phyloP scores from a whole-genome alignment of 345 rosid species.

The Orychophragmus violaceus region DNA sequence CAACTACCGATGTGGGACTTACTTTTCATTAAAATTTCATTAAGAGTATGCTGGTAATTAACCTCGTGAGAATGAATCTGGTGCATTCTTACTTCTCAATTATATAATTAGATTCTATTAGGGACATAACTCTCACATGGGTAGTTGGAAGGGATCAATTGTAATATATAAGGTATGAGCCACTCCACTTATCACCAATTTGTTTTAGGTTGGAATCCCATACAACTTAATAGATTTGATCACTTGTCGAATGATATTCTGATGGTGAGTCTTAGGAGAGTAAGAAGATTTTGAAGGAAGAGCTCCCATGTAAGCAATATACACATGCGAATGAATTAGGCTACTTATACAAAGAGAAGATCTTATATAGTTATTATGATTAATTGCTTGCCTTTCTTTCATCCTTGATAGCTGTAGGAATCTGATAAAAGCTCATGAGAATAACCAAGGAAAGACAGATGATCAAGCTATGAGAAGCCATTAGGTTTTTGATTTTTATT shows the following conservation, averaged over 20 bases:
- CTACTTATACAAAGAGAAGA: neutral
- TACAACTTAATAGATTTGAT: too few species aligned
- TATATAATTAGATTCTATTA: too few species aligned
- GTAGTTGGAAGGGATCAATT: too few species aligned
- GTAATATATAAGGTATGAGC: too few species aligned
- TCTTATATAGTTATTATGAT: neutral
- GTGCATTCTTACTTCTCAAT: too few species aligned
- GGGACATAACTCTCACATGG: too few species aligned
- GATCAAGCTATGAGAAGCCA: slow-evolving; percentile 14
- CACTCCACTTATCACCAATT: too few species aligned
- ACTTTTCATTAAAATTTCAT: too few species aligned
- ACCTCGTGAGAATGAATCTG: too few species aligned
- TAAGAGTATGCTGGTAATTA: too few species aligned
- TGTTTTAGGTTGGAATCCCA: too few species aligned
- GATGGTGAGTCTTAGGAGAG: slow-evolving; percentile 29
- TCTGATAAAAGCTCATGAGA: slow-evolving; percentile 5
- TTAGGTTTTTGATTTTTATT: neutral
- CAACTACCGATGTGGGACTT: too few species aligned
- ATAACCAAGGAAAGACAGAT: neutral
- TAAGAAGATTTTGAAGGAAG: slow-evolving; percentile 14
- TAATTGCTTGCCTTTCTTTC: slow-evolving; percentile 16
- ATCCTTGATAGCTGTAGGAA: slow-evolving; percentile 3
- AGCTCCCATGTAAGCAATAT: slow-evolving; percentile 33
- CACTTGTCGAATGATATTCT: slow-evolving; percentile 24
- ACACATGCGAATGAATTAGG: neutral